Percentiles rank a stretch among this genome's conserved stretches.
Conservation (phyloP, 2,329 filamentous ascomycete genomes). For the Neonectria coccinea region DNA sequence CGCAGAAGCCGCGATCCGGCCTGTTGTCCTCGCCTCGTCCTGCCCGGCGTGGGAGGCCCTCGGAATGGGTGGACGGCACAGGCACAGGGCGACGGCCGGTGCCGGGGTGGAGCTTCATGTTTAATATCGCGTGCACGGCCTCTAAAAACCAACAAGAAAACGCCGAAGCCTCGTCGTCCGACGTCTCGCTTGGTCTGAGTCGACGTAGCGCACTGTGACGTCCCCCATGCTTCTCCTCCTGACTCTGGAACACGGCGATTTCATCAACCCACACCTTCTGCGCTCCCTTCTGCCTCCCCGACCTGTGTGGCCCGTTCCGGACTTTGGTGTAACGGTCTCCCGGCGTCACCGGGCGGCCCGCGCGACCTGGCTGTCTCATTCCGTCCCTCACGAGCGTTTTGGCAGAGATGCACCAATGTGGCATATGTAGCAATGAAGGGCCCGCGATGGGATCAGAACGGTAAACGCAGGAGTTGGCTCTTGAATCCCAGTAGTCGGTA, state of each 20-base stretch:
- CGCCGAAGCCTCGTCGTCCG: neutral
- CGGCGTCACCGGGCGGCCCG: conserved; percentile 10
- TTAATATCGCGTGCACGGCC: conserved; percentile 12
- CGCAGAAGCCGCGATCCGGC: neutral
- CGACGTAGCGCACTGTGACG: neutral
- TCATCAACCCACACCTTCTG: conserved; percentile 5
- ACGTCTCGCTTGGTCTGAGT: conserved; percentile 13
- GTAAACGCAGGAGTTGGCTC: neutral
- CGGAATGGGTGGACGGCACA: neutral
- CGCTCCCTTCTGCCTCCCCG: conserved; percentile 1
- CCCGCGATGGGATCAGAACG: neutral
- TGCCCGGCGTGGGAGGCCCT: neutral
- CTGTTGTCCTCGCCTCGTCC: neutral
- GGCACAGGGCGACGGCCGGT: conserved; percentile 1
- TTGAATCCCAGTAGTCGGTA: neutral
- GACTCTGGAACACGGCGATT: neutral
- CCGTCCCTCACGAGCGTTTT: neutral
- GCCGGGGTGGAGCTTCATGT: conserved; percentile 13
- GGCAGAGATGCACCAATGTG: neutral
- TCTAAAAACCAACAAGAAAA: conserved; percentile 1
- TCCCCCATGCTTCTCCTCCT: too few species aligned
- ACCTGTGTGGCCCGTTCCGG: conserved; percentile 20
- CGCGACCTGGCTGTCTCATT: conserved; percentile 6
- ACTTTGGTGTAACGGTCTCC: conserved; percentile 20
- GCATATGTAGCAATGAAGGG: neutral